A percentile compares a stretch with the other conserved stretches of the same genome.
These are phyloP conservation scores for Insectozyma bohioensis DNA, from an alignment of 1,139 yeast genomes.

Conservation along the genomic window DNA sequence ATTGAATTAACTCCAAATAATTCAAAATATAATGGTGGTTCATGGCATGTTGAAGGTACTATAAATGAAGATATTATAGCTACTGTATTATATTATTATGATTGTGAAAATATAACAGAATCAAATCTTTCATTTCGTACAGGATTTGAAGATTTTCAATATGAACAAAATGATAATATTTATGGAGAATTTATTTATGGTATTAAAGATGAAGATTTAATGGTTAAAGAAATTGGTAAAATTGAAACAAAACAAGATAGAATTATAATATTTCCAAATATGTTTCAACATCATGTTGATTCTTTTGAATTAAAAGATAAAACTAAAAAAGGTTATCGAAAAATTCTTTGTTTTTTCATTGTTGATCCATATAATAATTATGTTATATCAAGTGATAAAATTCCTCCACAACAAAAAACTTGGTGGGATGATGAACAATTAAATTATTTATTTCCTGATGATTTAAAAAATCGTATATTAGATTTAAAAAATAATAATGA, in stretches of 20 bases:
- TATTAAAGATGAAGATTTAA: constrained; percentile 25
- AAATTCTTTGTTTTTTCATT: constrained; percentile 41
- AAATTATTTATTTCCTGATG: constrained; percentile 14
- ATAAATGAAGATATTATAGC: constrained; percentile 45
- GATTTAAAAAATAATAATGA: constrained; percentile 9
- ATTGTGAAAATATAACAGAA: constrained; percentile 38
- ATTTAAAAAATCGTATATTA: constrained; percentile 12
- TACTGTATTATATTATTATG: constrained; percentile 44
- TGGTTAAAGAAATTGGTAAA: constrained; percentile 24
- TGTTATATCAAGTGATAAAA: constrained; percentile 30
- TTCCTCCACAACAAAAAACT: constrained; percentile 42
- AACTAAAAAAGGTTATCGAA: constrained; percentile 37
- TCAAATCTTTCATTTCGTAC: constrained; percentile 34
- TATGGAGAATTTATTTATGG: constrained; percentile 30
- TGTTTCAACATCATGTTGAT: constrained; percentile 40
- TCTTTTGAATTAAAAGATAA: constrained; percentile 36
- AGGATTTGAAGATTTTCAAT: constrained; percentile 32
- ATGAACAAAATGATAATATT: constrained; percentile 34
- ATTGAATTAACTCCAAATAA: constrained; percentile 44
- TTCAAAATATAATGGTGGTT: constrained; percentile 40
- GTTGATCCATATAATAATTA: constrained; percentile 36
- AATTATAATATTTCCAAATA: constrained; percentile 39
- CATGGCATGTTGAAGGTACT: constrained; percentile 50
- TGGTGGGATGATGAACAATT: constrained; percentile 31
- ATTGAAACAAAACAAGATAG: constrained; percentile 27